phyloP scores from a whole-genome alignment of 164 flowering plant species.

The Cinnamomum micranthum region DNA sequence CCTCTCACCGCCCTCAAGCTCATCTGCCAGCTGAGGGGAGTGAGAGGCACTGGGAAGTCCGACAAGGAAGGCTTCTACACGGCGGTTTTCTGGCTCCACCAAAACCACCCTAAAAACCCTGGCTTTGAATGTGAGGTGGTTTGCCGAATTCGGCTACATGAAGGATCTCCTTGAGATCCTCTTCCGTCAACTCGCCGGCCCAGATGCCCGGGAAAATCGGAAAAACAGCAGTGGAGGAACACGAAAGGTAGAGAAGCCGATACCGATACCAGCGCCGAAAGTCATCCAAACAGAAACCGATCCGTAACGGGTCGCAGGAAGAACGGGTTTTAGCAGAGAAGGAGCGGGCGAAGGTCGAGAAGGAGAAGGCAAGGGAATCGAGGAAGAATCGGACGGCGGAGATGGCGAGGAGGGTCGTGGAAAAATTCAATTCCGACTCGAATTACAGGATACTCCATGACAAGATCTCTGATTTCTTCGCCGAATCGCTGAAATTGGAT shows the following conservation, averaged over 20 bases:
- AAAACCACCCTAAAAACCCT: conserved; percentile 39
- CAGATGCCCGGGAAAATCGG: conserved; percentile 19
- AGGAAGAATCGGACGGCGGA: neutral
- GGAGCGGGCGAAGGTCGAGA: conserved; percentile 1
- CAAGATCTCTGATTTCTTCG: conserved; percentile 22
- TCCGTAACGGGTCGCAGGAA: neutral
- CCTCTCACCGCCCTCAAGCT: conserved; percentile 49
- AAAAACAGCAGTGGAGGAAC: conserved; percentile 9
- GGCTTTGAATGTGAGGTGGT: conserved; percentile 18
- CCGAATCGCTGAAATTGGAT: conserved; percentile 15
- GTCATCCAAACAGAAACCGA: neutral
- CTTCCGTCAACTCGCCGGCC: conserved; percentile 31
- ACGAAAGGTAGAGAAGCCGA: neutral
- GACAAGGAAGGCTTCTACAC: conserved; percentile 39
- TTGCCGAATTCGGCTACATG: conserved; percentile 35
- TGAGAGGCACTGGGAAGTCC: conserved; percentile 49
- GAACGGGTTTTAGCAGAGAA: neutral
- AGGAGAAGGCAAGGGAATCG: neutral
- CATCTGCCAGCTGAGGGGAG: conserved; percentile 50
- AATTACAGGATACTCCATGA: conserved; percentile 29
- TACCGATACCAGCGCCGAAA: neutral
- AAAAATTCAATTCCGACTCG: conserved; percentile 21
- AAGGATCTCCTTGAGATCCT: conserved; percentile 38
- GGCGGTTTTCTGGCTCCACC: conserved; percentile 38
- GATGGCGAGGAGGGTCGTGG: conserved; percentile 27